phyloP scores from a whole-genome alignment of 2,329 filamentous ascomycete species.

The Coniochaeta sp. region DNA sequence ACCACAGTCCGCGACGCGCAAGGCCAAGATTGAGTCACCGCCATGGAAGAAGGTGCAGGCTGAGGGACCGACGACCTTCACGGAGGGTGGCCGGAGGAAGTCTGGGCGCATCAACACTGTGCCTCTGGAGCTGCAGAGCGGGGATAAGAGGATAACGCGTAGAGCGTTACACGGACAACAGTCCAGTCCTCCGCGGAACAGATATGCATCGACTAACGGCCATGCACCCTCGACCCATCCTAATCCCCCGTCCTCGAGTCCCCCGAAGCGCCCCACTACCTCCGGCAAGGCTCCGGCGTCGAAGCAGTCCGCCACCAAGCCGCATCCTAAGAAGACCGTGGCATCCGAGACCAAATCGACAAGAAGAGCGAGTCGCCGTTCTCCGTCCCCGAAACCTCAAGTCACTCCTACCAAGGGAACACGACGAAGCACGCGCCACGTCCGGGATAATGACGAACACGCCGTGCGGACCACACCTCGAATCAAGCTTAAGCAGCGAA shows the following conservation, averaged over 20 bases:
- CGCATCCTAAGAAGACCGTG: slow-evolving; percentile 9
- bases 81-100: slow-evolving; percentile 63
- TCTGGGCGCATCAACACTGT: slow-evolving; percentile 57
- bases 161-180: slow-evolving; percentile 29
- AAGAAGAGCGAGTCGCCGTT: not conserved
- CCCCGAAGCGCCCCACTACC: slow-evolving; percentile 5
- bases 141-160: slow-evolving; percentile 45
- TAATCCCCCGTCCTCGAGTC: not conserved
- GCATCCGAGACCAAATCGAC: slow-evolving; percentile 15
- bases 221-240: slow-evolving; percentile 12
- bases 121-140: slow-evolving; percentile 44
- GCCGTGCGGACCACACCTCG: slow-evolving; percentile 26
- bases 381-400: slow-evolving; percentile 16
- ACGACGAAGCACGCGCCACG: slow-evolving; percentile 33
- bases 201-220: slow-evolving; percentile 17
- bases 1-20: slow-evolving; percentile 25
- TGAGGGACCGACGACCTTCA: slow-evolving; percentile 82
- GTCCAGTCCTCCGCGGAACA: slow-evolving; percentile 25
- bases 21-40: slow-evolving; percentile 60
- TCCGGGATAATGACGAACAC: slow-evolving; percentile 14
- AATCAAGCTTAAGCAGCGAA: slow-evolving; percentile 41
- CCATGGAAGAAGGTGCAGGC: slow-evolving; percentile 86
- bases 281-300: slow-evolving; percentile 11
- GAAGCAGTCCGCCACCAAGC: slow-evolving; percentile 19
- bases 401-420: slow-evolving; percentile 30